Conservation (phyloP, 441 rosid species). For the Raphanus hybrid region DNA sequence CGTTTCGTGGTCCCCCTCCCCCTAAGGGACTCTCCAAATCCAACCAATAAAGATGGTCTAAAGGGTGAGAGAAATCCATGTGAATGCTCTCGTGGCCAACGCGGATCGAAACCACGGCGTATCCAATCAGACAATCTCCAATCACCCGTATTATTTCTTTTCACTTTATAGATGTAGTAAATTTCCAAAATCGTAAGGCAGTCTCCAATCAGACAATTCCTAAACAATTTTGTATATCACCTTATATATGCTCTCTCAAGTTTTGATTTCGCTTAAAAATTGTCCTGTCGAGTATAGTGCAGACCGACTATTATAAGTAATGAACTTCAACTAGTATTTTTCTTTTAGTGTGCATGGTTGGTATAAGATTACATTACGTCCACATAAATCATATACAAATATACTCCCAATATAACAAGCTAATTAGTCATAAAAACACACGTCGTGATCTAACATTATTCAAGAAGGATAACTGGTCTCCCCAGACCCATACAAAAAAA, state of each 20-base stretch:
- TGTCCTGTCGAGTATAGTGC: too few species aligned
- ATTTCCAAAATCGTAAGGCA: neutral
- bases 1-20: too few species aligned
- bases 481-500: constrained; percentile 5
- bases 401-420: neutral
- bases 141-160: too few species aligned
- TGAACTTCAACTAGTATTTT: too few species aligned
- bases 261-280: neutral
- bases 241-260: neutral
- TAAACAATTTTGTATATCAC: neutral
- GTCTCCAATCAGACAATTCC: neutral
- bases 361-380: neutral
- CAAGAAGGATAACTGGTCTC: constrained; percentile 2
- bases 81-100: too few species aligned
- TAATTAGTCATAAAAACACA: neutral
- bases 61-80: too few species aligned
- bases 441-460: constrained; percentile 5
- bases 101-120: too few species aligned
- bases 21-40: too few species aligned
- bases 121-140: too few species aligned
- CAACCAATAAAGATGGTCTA: too few species aligned
- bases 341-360: neutral
- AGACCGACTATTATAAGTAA: neutral
- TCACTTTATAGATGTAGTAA: neutral
- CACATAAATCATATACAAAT: neutral